A percentile compares a stretch with the other conserved stretches of the same genome.
Evolutionary conservation across 116 monocot genomes (phyloP).

Genomic region (Zostera marina): DNA sequence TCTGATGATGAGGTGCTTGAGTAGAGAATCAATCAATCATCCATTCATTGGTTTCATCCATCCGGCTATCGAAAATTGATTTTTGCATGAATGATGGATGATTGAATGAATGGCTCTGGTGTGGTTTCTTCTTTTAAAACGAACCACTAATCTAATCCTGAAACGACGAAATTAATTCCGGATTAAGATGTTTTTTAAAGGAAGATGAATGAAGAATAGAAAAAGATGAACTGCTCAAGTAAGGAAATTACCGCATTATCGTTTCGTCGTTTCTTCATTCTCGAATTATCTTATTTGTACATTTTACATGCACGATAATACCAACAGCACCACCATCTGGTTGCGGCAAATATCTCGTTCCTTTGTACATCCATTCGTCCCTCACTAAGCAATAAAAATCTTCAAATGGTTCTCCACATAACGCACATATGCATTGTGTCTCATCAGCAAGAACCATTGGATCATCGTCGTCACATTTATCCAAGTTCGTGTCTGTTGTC

Average conservation of each 20-base stretch:
- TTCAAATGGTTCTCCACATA: slow-evolving; percentile 76
- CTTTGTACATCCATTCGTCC: slow-evolving; percentile 77
- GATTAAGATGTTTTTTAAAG: neutral
- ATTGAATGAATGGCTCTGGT: too few relatives aligned
- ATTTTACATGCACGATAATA: slow-evolving; percentile 48
- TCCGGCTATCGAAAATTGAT: too few relatives aligned
- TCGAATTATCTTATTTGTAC: slow-evolving; percentile 1
- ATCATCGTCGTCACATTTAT: slow-evolving; percentile 7
- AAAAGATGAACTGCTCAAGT: neutral
- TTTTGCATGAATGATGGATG: too few relatives aligned
- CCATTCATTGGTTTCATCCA: too few relatives aligned
- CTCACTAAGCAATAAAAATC: slow-evolving; percentile 37
- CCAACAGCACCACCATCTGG: neutral
- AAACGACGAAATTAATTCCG: neutral
- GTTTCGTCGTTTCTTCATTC: neutral
- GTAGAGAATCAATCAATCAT: too few relatives aligned
- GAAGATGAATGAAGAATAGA: too few relatives aligned
- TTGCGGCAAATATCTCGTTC: slow-evolving; percentile 29
- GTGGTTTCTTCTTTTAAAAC: neutral
- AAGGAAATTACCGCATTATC: neutral
- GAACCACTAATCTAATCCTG: neutral
- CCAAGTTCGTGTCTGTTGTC: neutral
- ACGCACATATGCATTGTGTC: slow-evolving; percentile 45
- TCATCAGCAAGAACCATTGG: slow-evolving; percentile 71
- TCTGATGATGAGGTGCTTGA: too few relatives aligned